Evolutionary conservation across 2,329 filamentous ascomycete species (phyloP).

Genomic region (Hymenoscyphus fructigenus): DNA sequence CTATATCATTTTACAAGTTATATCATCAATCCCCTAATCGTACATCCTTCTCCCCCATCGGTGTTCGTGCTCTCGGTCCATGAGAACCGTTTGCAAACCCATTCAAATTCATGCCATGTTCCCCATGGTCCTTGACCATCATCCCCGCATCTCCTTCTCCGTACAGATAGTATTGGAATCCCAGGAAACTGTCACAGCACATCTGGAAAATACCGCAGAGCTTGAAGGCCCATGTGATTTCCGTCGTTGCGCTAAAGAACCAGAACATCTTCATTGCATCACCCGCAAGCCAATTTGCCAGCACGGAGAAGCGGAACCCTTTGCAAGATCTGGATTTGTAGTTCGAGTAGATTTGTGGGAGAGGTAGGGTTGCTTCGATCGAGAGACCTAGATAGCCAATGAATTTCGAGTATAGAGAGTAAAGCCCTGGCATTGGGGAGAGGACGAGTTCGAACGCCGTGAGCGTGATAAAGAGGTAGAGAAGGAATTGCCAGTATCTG

Average conservation of each 20-base stretch:
- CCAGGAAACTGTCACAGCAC: constrained; percentile 70
- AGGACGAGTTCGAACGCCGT: constrained; percentile 67
- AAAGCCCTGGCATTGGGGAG: constrained; percentile 55
- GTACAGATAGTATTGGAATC: constrained; percentile 72
- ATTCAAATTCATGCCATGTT: constrained; percentile 13
- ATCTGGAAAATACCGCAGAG: constrained; percentile 81
- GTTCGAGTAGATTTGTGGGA: constrained; percentile 77
- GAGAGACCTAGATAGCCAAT: constrained; percentile 75
- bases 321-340: constrained; percentile 66
- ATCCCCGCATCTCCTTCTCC: constrained; percentile 46
- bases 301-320: constrained; percentile 73
- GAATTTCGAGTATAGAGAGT: constrained; percentile 62
- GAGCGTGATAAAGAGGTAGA: constrained; percentile 64
- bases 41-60: constrained; percentile 33
- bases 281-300: constrained; percentile 75
- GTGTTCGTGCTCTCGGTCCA: constrained; percentile 16
- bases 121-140: constrained; percentile 27
- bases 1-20: constrained; percentile 8
- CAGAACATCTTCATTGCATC: constrained; percentile 86
- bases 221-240: constrained; percentile 78
- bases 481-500: constrained; percentile 60
- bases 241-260: constrained; percentile 71
- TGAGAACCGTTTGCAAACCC: constrained; percentile 11
- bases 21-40: constrained; percentile 26
- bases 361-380: constrained; percentile 77